phyloP scores from a whole-genome alignment of 2,329 filamentous ascomycete species.

The Botryosphaeria dothidea region DNA sequence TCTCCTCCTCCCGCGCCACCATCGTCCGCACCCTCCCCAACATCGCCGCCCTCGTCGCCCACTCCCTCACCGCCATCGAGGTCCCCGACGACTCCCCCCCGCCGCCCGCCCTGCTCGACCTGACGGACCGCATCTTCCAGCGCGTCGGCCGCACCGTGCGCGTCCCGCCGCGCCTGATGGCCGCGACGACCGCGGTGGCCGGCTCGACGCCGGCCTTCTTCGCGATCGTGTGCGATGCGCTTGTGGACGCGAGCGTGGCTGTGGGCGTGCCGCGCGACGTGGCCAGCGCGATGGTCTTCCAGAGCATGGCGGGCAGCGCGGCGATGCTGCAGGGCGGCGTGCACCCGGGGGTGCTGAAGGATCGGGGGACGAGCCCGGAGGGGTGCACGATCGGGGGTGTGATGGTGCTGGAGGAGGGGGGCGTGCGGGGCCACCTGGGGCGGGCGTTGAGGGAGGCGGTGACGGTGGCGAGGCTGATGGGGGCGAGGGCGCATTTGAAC shows the following conservation, averaged over 20 bases:
- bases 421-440: slow-evolving; percentile 30
- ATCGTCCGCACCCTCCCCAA: slow-evolving; percentile 48
- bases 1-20: slow-evolving; percentile 24
- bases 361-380: slow-evolving; percentile 33
- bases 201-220: slow-evolving; percentile 36
- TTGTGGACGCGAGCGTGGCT: slow-evolving; percentile 34
- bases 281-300: slow-evolving; percentile 33
- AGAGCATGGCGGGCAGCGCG: slow-evolving; percentile 33
- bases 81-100: slow-evolving; percentile 25
- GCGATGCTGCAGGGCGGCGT: slow-evolving; percentile 33
- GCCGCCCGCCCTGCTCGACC: slow-evolving; percentile 25
- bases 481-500: slow-evolving; percentile 41
- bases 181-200: slow-evolving; percentile 31
- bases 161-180: slow-evolving; percentile 28
- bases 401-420: slow-evolving; percentile 35
- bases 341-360: slow-evolving; percentile 30
- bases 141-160: slow-evolving; percentile 28
- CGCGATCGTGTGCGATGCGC: slow-evolving; percentile 33
- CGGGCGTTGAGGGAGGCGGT: slow-evolving; percentile 50
- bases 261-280: slow-evolving; percentile 28
- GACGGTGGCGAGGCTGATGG: slow-evolving; percentile 48
- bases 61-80: slow-evolving; percentile 42
- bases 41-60: slow-evolving; percentile 46
- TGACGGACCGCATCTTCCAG: slow-evolving; percentile 27
- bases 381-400: slow-evolving; percentile 36